Conservation (phyloP, 768 basidiomycete species). For the Sarcodon sp. region DNA sequence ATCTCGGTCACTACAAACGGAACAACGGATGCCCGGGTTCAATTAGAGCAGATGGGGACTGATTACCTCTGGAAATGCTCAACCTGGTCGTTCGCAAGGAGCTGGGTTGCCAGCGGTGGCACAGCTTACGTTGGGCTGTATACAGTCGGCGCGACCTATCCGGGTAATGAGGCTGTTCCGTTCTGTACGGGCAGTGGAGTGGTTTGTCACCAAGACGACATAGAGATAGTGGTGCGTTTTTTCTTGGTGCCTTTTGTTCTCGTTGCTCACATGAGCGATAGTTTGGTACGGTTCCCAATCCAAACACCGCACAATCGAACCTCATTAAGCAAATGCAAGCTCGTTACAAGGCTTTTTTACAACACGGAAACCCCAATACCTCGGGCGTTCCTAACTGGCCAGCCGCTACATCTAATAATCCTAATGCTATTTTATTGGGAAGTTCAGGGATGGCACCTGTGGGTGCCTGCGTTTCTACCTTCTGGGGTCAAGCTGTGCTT, state of each 20-base stretch:
- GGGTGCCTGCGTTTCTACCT: conserved; percentile 49
- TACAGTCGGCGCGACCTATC: conserved; percentile 57
- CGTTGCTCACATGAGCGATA: conserved; percentile 5
- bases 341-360: conserved; percentile 55
- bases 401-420: conserved; percentile 33
- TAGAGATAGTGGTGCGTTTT: conserved; percentile 54
- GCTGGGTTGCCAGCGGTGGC: conserved; percentile 54
- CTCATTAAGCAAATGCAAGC: conserved; percentile 55
- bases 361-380: conserved; percentile 49
- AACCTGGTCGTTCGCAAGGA: conserved; percentile 56
- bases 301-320: conserved; percentile 40
- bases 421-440: conserved; percentile 51
- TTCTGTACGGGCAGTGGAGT: conserved; percentile 43
- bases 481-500: conserved; percentile 51
- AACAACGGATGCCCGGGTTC: conserved; percentile 38
- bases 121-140: conserved; percentile 57
- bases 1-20: conserved; percentile 14
- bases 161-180: conserved; percentile 41
- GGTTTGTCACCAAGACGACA: conserved; percentile 78
- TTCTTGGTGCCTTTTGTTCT: neutral
- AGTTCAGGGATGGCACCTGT: conserved; percentile 35
- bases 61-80: conserved; percentile 64
- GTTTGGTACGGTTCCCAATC: conserved; percentile 44
- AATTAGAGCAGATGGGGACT: conserved; percentile 46
- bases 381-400: conserved; percentile 35